A percentile compares a stretch with the other conserved stretches of the same genome.
phyloP scores from a whole-genome alignment of 1,284 basidiomycete genomes.

The Phylloboletellus chloephorus region DNA sequence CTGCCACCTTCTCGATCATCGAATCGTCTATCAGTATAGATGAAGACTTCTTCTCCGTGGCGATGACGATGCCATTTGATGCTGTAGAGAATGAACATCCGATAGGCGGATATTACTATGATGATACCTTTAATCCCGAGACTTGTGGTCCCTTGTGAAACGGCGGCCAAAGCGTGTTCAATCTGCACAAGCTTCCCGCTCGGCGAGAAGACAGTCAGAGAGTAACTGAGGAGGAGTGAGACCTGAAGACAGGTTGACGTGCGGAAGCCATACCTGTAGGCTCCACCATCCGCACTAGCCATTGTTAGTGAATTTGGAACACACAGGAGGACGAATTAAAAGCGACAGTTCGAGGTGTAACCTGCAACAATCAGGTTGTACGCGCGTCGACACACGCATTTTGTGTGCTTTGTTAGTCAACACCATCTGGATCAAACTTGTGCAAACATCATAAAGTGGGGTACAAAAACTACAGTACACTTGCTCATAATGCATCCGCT shows the following conservation, averaged over 20 bases:
- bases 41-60: constrained; percentile 98
- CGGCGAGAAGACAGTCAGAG: constrained; percentile 97
- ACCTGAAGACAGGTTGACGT: constrained; percentile 15
- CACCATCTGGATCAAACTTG: constrained; percentile 13
- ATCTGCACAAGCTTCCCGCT: constrained; percentile 99
- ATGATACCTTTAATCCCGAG: constrained; percentile 92
- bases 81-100: constrained; percentile 47
- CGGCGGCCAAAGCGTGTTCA: constrained; percentile 97
- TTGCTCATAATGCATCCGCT: no score
- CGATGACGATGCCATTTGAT: constrained; percentile 97
- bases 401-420: constrained; percentile 21
- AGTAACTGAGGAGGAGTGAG: constrained; percentile 65
- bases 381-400: constrained; percentile 31
- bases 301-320: constrained; percentile 34
- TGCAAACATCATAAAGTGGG: constrained; percentile 15
- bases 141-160: constrained; percentile 94
- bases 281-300: constrained; percentile 73
- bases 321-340: constrained; percentile 17
- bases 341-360: constrained; percentile 18
- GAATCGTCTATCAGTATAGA: constrained; percentile 97
- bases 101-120: constrained; percentile 19
- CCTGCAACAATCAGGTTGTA: constrained; percentile 13
- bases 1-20: constrained; percentile 93
- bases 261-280: constrained; percentile 57
- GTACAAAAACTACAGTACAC: no score